Evolutionary conservation across 2,329 filamentous ascomycete genomes (phyloP).

Genomic region (Metarhizium album): DNA sequence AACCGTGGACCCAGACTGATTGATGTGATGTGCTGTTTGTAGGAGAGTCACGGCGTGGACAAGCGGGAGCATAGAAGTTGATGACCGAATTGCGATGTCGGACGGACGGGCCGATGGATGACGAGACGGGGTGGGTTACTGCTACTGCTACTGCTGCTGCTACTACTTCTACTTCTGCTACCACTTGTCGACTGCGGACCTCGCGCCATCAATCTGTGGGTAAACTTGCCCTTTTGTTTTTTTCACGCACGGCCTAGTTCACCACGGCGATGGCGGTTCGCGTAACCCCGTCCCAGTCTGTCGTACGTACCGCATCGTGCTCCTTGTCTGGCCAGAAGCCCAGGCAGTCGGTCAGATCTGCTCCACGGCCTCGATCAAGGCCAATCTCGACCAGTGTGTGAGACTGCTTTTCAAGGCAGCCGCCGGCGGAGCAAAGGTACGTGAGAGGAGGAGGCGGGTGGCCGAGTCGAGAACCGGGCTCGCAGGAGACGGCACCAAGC

Average conservation of each 20-base stretch:
- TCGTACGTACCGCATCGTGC: not conserved
- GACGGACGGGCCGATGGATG: no score
- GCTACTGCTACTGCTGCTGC: no score
- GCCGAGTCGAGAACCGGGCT: no score
- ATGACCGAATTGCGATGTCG: no score
- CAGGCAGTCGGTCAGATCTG: constrained; percentile 81
- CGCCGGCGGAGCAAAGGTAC: constrained; percentile 65
- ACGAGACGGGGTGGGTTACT: no score
- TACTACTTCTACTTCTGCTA: no score
- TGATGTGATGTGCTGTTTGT: no score
- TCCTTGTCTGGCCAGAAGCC: not conserved
- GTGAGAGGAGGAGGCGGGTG: constrained; percentile 6
- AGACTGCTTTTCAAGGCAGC: constrained; percentile 62
- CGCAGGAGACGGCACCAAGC: not conserved
- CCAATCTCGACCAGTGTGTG: constrained; percentile 73
- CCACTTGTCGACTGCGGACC: no score
- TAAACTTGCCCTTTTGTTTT: not conserved
- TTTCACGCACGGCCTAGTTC: no score
- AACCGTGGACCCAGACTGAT: not conserved
- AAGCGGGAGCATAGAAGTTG: no score
- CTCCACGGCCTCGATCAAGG: constrained; percentile 64
- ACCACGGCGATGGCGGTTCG: constrained; percentile 18
- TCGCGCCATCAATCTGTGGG: no score
- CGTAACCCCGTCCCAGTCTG: not conserved
- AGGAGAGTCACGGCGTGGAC: no score